Conservation (phyloP, 805 yeast species). For the Wickerhamomyces bisporus region DNA sequence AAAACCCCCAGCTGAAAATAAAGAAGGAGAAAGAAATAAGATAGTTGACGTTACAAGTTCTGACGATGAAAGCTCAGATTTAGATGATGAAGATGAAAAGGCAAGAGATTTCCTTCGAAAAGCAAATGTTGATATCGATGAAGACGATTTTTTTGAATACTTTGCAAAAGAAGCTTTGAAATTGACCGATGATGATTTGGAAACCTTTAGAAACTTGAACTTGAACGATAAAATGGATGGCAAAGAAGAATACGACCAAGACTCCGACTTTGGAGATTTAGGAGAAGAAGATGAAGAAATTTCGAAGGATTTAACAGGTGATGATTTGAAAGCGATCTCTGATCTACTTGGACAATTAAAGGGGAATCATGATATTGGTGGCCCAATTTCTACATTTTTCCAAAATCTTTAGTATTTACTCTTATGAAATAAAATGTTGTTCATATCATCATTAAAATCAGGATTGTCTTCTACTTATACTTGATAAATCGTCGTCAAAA, state of each 20-base stretch:
- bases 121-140: constrained; percentile 44
- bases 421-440: no score
- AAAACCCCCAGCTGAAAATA: background rate
- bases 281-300: constrained; percentile 18
- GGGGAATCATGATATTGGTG: constrained; percentile 25
- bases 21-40: background rate
- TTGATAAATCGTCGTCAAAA: constrained; percentile 15
- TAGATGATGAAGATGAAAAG: constrained; percentile 19
- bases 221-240: background rate
- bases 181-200: constrained; percentile 41
- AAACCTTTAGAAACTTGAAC: constrained; percentile 24
- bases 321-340: constrained; percentile 14
- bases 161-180: constrained; percentile 51
- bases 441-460: no score
- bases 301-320: constrained; percentile 1
- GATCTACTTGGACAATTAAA: constrained; percentile 24
- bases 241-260: constrained; percentile 14
- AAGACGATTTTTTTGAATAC: constrained; percentile 67
- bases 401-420: constrained; percentile 15
- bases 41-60: background rate
- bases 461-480: background rate
- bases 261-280: constrained; percentile 12
- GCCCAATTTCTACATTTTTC: constrained; percentile 33
- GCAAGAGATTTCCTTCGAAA: constrained; percentile 25
- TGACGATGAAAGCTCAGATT: background rate